Percentiles rank a stretch among this genome's conserved stretches.
Conservation (phyloP, 192 early-diverging fungal species). For the Physocladia obscura region DNA sequence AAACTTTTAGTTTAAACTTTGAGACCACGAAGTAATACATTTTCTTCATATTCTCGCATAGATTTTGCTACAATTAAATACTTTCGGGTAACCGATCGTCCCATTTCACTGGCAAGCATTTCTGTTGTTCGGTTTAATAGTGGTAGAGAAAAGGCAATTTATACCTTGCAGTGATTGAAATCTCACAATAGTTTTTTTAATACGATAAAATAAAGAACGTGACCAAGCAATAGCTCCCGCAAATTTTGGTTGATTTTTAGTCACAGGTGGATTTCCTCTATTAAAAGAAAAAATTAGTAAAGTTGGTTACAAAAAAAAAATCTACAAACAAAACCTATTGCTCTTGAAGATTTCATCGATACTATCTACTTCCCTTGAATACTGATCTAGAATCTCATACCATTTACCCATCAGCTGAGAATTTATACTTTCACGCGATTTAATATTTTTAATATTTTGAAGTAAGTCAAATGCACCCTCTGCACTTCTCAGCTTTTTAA, state of each 20-base stretch:
- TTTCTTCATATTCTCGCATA: constrained; percentile 63
- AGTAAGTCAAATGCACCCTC: constrained; percentile 65
- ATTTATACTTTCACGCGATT: constrained; percentile 58
- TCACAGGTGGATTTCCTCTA: constrained; percentile 54
- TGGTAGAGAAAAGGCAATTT: too few species aligned
- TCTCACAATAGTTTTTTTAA: constrained; percentile 65
- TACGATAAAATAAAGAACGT: constrained; percentile 54
- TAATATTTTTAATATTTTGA: constrained; percentile 69
- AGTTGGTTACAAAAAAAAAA: not conserved
- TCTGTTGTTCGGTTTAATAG: constrained; percentile 36
- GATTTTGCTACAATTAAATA: constrained; percentile 61
- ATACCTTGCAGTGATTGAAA: constrained; percentile 63
- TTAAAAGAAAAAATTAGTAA: constrained; percentile 27
- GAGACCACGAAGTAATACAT: constrained; percentile 18
- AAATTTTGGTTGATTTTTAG: constrained; percentile 64
- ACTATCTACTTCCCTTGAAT: constrained; percentile 61
- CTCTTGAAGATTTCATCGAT: constrained; percentile 64
- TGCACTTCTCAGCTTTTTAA: constrained; percentile 64
- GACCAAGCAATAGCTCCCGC: constrained; percentile 65
- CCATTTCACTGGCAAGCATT: constrained; percentile 61
- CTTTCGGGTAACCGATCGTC: constrained; percentile 58
- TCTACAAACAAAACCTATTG: constrained; percentile 43
- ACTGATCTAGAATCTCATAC: constrained; percentile 66
- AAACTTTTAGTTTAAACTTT: not conserved
- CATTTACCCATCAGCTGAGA: constrained; percentile 67